phyloP scores from a whole-genome alignment of 306 rosid species.

The Rubus idaeus region DNA sequence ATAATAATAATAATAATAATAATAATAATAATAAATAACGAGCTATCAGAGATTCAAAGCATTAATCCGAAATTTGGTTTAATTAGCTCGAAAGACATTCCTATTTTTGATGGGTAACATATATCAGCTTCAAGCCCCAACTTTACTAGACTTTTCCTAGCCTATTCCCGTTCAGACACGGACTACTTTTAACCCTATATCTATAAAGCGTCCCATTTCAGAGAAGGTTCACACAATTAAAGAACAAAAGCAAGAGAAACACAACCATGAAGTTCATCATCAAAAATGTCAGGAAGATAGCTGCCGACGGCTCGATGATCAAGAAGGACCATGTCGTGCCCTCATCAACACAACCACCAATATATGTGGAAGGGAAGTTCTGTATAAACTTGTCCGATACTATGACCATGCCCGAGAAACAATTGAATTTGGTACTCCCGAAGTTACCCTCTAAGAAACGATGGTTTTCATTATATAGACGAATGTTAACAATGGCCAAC shows the following conservation, averaged over 20 bases:
- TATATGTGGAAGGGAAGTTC: background rate
- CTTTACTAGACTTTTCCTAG: background rate
- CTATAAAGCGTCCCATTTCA: no score
- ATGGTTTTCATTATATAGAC: background rate
- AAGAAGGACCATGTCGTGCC: background rate
- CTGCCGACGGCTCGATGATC: background rate
- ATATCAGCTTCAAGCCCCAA: no score
- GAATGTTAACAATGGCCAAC: background rate
- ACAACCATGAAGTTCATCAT: background rate
- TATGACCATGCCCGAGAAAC: background rate
- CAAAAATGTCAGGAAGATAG: background rate
- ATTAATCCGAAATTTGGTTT: no score
- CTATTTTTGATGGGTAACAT: no score
- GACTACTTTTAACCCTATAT: background rate
- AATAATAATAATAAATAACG: no score
- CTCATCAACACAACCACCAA: background rate
- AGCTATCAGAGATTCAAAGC: no score
- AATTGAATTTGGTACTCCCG: background rate
- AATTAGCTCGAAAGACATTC: no score
- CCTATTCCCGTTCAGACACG: background rate
- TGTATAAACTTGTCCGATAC: background rate
- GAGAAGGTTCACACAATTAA: no score
- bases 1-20: no score
- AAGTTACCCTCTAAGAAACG: background rate
- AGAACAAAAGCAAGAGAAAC: background rate